A percentile compares a stretch with the other conserved stretches of the same genome.
Conservation (phyloP, 352 stramenopile genomes). For the Globisporangium takayamanum region DNA sequence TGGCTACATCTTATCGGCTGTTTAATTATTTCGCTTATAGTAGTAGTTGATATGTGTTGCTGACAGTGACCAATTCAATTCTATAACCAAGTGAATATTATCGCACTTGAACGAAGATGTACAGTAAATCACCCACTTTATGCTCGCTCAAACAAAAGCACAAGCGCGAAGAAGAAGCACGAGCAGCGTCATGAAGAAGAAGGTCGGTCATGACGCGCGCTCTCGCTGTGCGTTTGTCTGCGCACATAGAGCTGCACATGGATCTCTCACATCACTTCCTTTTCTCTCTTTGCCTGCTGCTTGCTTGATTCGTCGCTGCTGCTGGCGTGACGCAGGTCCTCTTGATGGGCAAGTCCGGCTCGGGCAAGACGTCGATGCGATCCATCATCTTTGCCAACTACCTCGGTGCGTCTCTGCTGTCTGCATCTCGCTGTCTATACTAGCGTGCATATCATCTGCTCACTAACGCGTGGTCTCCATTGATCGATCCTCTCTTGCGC, state of each 20-base stretch:
- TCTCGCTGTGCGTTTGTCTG: not conserved
- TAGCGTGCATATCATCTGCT: not conserved
- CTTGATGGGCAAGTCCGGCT: constrained; percentile 94
- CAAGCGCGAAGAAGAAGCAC: not conserved
- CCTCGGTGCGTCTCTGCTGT: constrained; percentile 57
- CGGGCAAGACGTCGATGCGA: constrained; percentile 99
- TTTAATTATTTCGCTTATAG: no score
- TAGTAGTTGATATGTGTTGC: no score
- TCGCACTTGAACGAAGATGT: no score
- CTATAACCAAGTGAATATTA: not conserved
- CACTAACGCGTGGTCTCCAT: not conserved
- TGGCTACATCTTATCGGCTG: not conserved
- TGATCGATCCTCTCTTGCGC: not conserved
- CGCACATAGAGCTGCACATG: no score
- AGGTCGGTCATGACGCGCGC: not conserved
- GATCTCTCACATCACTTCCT: not conserved
- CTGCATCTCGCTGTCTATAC: not conserved
- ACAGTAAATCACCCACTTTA: not conserved
- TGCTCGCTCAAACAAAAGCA: not conserved
- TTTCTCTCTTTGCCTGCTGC: not conserved
- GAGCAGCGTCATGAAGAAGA: not conserved
- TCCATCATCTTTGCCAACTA: constrained; percentile 99
- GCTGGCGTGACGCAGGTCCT: constrained; percentile 64
- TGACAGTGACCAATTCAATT: not conserved
- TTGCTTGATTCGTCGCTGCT: not conserved